Evolutionary conservation across 768 basidiomycete genomes (phyloP).

Genomic region (Pholiota microspora): DNA sequence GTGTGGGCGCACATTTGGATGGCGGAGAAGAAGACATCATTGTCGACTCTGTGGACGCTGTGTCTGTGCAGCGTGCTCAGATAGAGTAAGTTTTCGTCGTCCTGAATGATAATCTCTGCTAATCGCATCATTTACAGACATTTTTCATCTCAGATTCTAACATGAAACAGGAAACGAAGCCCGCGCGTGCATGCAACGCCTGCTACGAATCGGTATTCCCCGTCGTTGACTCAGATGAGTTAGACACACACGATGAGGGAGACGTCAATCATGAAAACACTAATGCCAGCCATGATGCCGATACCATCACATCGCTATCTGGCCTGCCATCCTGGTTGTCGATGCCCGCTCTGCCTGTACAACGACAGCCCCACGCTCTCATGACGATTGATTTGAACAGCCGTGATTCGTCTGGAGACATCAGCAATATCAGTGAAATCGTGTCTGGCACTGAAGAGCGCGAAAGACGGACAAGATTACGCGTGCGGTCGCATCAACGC

Average conservation of each 20-base stretch:
- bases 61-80: slow-evolving; percentile 83
- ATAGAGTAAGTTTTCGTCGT: slow-evolving; percentile 49
- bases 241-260: slow-evolving; percentile 2
- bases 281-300: slow-evolving; percentile 17
- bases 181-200: slow-evolving; percentile 80
- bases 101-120: neutral
- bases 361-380: slow-evolving; percentile 39
- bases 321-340: slow-evolving; percentile 55
- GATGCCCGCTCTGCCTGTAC: slow-evolving; percentile 47
- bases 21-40: slow-evolving; percentile 80
- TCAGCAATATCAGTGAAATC: slow-evolving; percentile 3
- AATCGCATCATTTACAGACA: slow-evolving; percentile 45
- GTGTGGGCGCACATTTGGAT: slow-evolving; percentile 74
- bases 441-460: slow-evolving; percentile 12
- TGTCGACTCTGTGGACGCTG: slow-evolving; percentile 85
- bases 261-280: neutral
- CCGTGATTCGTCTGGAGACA: slow-evolving; percentile 17
- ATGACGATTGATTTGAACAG: slow-evolving; percentile 44
- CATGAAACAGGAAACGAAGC: slow-evolving; percentile 42
- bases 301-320: slow-evolving; percentile 49
- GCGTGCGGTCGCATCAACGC: slow-evolving; percentile 38
- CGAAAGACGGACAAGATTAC: slow-evolving; percentile 25
- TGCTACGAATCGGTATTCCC: slow-evolving; percentile 90
- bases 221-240: slow-evolving; percentile 35
- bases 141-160: slow-evolving; percentile 73